Percentiles rank a stretch among this genome's conserved stretches.
Evolutionary conservation across 495 filamentous ascomycete genomes (phyloP).

Genomic region (Apodospora peruviana): DNA sequence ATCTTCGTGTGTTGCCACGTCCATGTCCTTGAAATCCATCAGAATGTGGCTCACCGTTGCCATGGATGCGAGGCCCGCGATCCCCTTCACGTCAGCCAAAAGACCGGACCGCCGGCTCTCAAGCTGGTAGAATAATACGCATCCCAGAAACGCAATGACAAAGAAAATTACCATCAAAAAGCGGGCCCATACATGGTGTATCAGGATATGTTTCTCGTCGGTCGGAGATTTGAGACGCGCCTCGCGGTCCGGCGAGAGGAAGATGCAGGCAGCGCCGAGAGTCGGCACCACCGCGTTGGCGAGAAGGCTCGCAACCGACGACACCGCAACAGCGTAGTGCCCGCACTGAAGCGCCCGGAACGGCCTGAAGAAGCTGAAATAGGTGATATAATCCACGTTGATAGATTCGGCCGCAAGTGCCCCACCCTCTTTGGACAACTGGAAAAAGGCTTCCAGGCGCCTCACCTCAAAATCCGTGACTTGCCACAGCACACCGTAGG

Average conservation of each 20-base stretch:
- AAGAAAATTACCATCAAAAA: conserved; percentile 46
- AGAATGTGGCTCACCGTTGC: conserved; percentile 66
- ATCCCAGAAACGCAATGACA: conserved; percentile 51
- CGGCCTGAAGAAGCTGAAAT: conserved; percentile 58
- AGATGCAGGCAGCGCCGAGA: conserved; percentile 52
- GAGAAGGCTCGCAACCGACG: conserved; percentile 55
- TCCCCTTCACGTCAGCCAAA: conserved; percentile 62
- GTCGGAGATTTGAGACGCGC: conserved; percentile 22
- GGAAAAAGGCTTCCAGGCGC: conserved; percentile 69
- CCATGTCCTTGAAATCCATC: conserved; percentile 67
- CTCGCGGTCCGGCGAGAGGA: conserved; percentile 42
- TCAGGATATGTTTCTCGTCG: conserved; percentile 44
- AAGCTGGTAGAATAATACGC: conserved; percentile 52
- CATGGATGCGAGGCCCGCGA: conserved; percentile 71
- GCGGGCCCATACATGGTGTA: conserved; percentile 56
- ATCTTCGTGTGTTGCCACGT: conserved; percentile 55
- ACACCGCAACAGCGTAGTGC: conserved; percentile 62
- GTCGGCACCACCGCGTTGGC: conserved; percentile 60
- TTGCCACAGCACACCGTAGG: conserved; percentile 71
- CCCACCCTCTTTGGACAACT: conserved; percentile 59
- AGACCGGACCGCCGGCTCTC: conserved; percentile 58
- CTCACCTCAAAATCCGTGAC: conserved; percentile 69
- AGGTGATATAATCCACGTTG: conserved; percentile 67
- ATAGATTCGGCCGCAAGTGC: conserved; percentile 61
- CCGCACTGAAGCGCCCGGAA: conserved; percentile 51